Evolutionary conservation across 2,329 filamentous ascomycete genomes (phyloP), one percentile per base, ranked within the genome.

Genomic region (Arthrobotrys conoides): DNA sequence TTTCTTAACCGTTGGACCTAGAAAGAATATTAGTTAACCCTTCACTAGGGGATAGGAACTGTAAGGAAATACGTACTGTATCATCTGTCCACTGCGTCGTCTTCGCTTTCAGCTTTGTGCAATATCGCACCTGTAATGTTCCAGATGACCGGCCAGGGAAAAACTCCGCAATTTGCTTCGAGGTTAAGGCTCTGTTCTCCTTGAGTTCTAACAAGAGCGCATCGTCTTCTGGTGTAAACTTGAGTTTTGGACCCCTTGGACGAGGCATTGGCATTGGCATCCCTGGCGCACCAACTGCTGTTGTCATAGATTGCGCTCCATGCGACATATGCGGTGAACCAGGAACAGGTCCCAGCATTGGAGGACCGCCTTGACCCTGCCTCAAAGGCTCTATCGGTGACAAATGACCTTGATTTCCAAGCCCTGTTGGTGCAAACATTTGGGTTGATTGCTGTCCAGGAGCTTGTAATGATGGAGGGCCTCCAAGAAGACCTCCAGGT

Each of bases 141-240:
- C 94, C 94, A 55, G 93, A 96, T 75, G 93, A 96, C 73, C 94
- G 88, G 0, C 94, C 94, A 0, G 94, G 94, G 82, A 97, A 97
- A 85, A 97, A 97, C 83, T 97, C 94, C 71, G 94, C 93, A 83
- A 97, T 97, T 87, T 97, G 94, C 85, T 97, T 97, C 94, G 94
- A 97, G 3, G 94, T 97, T 83, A 97, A 87, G 83, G 93, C 94
- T 85, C 96, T 96, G 83, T 96, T 94, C 85, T 97, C 94, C 84
- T 97, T 97, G 80, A 97, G 87, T 83, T 97, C 93, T 71, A 97
- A 91, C 68, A 97, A 87, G 59, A 97, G 86, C 81, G 92, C 91
- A 84, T 97, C 94, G 83, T 97, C 94, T 84, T 97, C 94, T 9
- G 93, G 90, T 0, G 94, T 97, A 83, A 97, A 97, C 85, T 97